Conservation (phyloP, 306 rosid genomes). For the Myrica gale region DNA sequence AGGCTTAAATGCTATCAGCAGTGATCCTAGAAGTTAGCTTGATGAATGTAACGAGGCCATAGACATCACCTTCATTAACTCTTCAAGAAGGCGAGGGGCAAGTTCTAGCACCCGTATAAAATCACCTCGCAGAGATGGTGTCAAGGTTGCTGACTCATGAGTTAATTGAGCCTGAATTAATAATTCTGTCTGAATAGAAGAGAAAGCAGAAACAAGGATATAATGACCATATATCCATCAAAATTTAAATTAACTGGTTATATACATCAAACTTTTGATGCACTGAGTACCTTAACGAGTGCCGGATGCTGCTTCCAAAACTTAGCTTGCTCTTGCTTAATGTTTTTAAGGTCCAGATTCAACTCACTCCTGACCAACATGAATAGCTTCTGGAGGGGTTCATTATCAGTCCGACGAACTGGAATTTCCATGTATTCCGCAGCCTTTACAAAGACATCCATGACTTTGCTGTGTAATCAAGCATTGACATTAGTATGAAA, state of each 20-base stretch:
- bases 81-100: slow-evolving; percentile 97
- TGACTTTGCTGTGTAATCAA: slow-evolving; percentile 73
- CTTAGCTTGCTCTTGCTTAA: slow-evolving; percentile 97
- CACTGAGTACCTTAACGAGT: slow-evolving; percentile 76
- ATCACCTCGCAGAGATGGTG: slow-evolving; percentile 78
- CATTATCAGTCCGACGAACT: slow-evolving; percentile 90
- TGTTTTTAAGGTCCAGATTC: slow-evolving; percentile 96
- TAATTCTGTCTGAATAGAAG: slow-evolving; percentile 75
- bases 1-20: slow-evolving; percentile 18
- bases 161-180: slow-evolving; percentile 95
- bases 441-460: slow-evolving; percentile 97
- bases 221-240: slow-evolving; percentile 21
- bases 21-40: slow-evolving; percentile 11
- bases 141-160: slow-evolving; percentile 64
- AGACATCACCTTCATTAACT: slow-evolving; percentile 82
- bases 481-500: slow-evolving; percentile 14
- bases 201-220: slow-evolving; percentile 32
- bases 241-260: background rate
- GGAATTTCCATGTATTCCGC: slow-evolving; percentile 96
- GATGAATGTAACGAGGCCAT: slow-evolving; percentile 25
- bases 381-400: slow-evolving; percentile 93
- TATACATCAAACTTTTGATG: slow-evolving; percentile 14
- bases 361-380: slow-evolving; percentile 95
- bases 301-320: slow-evolving; percentile 99
- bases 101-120: slow-evolving; percentile 82